Percentiles rank a stretch among this genome's conserved stretches.
phyloP scores from a whole-genome alignment of 805 yeast genomes.

The Cyberlindnera maclurae region DNA sequence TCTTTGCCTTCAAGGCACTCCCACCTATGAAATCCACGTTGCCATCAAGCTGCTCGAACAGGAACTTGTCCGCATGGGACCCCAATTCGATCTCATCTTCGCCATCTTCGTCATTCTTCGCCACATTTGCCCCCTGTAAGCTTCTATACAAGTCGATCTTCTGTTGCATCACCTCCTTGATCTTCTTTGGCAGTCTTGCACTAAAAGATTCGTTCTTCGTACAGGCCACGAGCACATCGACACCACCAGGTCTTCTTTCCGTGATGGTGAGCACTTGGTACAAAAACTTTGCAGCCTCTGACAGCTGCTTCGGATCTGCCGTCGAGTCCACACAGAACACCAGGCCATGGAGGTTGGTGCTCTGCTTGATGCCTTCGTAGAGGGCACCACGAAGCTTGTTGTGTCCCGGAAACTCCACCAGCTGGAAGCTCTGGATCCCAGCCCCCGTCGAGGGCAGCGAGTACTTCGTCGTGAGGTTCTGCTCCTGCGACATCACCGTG shows the following conservation, averaged over 20 bases:
- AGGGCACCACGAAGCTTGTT: constrained; percentile 58
- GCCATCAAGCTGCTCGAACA: constrained; percentile 66
- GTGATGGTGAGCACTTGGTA: constrained; percentile 53
- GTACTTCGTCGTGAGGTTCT: constrained; percentile 32
- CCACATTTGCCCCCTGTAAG: constrained; percentile 35
- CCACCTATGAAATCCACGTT: constrained; percentile 68
- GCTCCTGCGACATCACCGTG: constrained; percentile 47
- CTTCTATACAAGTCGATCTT: constrained; percentile 55
- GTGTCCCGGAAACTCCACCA: constrained; percentile 89
- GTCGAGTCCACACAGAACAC: constrained; percentile 77
- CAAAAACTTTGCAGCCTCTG: constrained; percentile 51
- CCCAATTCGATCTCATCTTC: constrained; percentile 39
- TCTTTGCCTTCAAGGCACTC: constrained; percentile 52
- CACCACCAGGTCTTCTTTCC: constrained; percentile 60
- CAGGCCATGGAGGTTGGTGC: constrained; percentile 52
- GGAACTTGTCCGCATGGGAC: constrained; percentile 40
- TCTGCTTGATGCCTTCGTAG: constrained; percentile 37
- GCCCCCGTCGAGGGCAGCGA: constrained; percentile 33
- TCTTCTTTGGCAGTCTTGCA: constrained; percentile 60
- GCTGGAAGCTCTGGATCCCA: constrained; percentile 31
- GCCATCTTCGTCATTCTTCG: constrained; percentile 23
- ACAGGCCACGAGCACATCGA: constrained; percentile 70
- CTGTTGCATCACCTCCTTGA: constrained; percentile 50
- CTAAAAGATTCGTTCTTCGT: constrained; percentile 85
- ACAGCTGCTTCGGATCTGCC: constrained; percentile 38